Base-by-base conservation (phyloP, 2,329 filamentous ascomycete species). In the Claviceps citrina region DNA sequence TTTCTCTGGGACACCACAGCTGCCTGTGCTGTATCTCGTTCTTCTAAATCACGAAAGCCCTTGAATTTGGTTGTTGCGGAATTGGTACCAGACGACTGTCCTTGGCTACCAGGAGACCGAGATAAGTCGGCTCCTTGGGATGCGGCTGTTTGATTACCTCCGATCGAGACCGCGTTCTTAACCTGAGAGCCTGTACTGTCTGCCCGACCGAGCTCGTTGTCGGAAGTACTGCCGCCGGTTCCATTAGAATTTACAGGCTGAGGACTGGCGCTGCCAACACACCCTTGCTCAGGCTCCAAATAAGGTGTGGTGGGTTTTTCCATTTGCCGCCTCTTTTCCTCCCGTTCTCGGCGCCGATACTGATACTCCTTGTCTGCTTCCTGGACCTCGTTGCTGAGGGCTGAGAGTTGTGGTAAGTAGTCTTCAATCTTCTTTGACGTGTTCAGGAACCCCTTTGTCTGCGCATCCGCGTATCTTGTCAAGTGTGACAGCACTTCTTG, bases 301-400 rank as follows among this genome's bases (percentile, higher is more conserved):
- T 82, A 84, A 7, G 71, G 66, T 40, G 78, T 77, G 45, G 81
- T 87, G 57, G 79, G 89, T 64, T 91, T 95, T 60, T 98, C 91
- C 10, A 98, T 64, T 15, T 82, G 73, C 40, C 91, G 73, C 42
- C 93, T 73, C 64, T 96, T 95, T 60, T 96, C 91, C 57, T 98
- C 91, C 31, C 91, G 74, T 56, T 96, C 91, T n/a, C 84, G 84
- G 39, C 87, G 73, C 54, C 94, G 85, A 43, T 96, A 84, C 54
- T 95, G 86, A 54, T 91, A 98, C 54, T 96, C 89, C 59, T 96
- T 95, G 57, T 96, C 87, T 19, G 86, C 86, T 51, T 91, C 81
- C 46, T 78, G 77, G n/a, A 98, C 91, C 58, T 96, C 89, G 39
- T 74, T 74, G 30, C 82, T 83, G 25, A 98, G 64, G 2, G 89